These are phyloP conservation scores for Ganoderma sinense DNA, from an alignment of 1,284 basidiomycete genomes.

Conservation along the genomic window DNA sequence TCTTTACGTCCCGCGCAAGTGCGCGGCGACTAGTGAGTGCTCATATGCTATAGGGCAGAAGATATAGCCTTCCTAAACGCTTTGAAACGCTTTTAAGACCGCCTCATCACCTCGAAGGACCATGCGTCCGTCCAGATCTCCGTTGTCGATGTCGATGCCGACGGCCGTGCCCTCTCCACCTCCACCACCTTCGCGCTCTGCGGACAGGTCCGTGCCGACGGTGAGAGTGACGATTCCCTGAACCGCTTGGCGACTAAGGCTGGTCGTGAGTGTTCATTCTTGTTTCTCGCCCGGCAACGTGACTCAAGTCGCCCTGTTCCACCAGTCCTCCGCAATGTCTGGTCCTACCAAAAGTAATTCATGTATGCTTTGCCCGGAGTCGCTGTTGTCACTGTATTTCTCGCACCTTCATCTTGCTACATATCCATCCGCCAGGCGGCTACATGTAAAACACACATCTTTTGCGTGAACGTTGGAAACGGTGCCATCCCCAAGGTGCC, in stretches of 20 bases:
- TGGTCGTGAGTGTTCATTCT: constrained; percentile 76
- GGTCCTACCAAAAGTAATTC: constrained; percentile 77
- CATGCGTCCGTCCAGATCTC: constrained; percentile 98
- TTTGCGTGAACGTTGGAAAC: neutral
- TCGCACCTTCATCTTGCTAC: constrained; percentile 22
- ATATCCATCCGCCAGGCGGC: constrained; percentile 20
- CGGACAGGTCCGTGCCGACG: constrained; percentile 93
- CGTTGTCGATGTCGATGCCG: constrained; percentile 94
- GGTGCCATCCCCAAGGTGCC: no score
- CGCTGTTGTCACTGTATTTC: constrained; percentile 27
- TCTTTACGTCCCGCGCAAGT: constrained; percentile 99
- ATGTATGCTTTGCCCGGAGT: constrained; percentile 19
- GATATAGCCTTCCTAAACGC: constrained; percentile 9
- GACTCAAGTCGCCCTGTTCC: constrained; percentile 9
- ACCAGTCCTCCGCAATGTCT: constrained; percentile 79
- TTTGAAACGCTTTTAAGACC: constrained; percentile 60
- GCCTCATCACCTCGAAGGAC: constrained; percentile 98
- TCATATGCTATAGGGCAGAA: neutral
- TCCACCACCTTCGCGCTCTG: constrained; percentile 94
- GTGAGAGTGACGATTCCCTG: constrained; percentile 96
- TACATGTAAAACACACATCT: constrained; percentile 24
- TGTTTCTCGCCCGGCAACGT: constrained; percentile 8
- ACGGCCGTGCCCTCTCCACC: constrained; percentile 88
- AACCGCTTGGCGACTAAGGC: constrained; percentile 97
- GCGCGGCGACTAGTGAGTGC: constrained; percentile 89